Evolutionary conservation across 768 basidiomycete species (phyloP), one percentile per base, ranked within the genome.

Genomic region (Kwoniella botswanensis): DNA sequence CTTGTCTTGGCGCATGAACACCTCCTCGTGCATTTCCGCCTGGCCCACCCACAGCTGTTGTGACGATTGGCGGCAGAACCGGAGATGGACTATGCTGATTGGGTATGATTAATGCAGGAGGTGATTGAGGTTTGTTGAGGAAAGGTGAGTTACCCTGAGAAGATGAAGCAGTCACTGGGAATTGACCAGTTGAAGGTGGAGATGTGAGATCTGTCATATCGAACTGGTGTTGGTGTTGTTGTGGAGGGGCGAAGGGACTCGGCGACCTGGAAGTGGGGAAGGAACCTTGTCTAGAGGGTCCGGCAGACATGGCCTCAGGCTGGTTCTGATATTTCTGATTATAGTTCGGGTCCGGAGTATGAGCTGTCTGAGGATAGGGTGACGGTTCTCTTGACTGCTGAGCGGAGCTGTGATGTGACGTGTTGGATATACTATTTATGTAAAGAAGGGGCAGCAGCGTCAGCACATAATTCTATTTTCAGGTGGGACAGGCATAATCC

Each of bases 21-120:
- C 63, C 63, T 15, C 64, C 42, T 55, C 42, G 70, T 35, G 21
- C n/a, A 24, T 60, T 60, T 42, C 54, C 54, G 60, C 66, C 54
- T 42, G 71, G 50, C 24, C 67, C 67, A 5, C 46, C 58, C 15
- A 24, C 64, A 18, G 42, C 54, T 4, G 65, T 64, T 3, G 79
- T 81, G 66, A 73, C 64, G 61, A 81, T 79, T 11, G 71, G 77
- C 4, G 79, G 79, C 9, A 79, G 68, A 2, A 67, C 44, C 9
- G 79, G 79, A 9, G 79, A 74, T 17, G 76, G 76, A 21, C 65
- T 68, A 43, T 59, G 44, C 50, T 76, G 71, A 67, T 71, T 75
- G 11, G 76, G 74, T 12, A 81, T 79, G 60, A 81, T 71, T 13
- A 80, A 68, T 12, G 79, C 76, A 18, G 79, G 79, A 17, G 79